These are phyloP conservation scores for Tuber umbilicatum DNA, from an alignment of 495 filamentous ascomycete species.

Conservation along the genomic window DNA sequence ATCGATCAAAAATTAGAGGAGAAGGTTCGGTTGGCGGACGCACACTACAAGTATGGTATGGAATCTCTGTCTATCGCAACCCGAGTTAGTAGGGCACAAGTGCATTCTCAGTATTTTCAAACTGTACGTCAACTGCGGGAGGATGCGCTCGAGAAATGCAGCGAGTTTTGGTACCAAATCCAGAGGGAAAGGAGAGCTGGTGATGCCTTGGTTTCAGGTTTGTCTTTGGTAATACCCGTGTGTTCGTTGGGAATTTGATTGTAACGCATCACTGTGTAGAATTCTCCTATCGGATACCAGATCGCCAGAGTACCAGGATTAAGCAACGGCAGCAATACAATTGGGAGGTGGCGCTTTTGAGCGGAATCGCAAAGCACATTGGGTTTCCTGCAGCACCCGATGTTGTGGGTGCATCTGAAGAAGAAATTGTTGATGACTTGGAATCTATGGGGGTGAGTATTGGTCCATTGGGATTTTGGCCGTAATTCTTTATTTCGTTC, in stretches of 20 bases:
- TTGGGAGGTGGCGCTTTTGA: slow-evolving; percentile 81
- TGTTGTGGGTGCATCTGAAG: slow-evolving; percentile 60
- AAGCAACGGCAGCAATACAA: slow-evolving; percentile 77
- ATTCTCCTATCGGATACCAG: slow-evolving; percentile 58
- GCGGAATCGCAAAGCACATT: slow-evolving; percentile 85
- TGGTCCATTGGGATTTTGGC: slow-evolving; percentile 23
- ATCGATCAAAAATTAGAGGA: slow-evolving; percentile 73
- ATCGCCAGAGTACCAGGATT: slow-evolving; percentile 64
- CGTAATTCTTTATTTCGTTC: slow-evolving; percentile 26
- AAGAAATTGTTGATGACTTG: slow-evolving; percentile 77
- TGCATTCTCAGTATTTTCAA: slow-evolving; percentile 82
- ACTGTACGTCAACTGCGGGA: slow-evolving; percentile 74
- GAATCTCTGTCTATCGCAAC: slow-evolving; percentile 64
- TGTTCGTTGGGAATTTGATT: slow-evolving; percentile 14
- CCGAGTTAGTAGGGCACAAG: slow-evolving; percentile 71
- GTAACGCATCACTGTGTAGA: slow-evolving; percentile 34
- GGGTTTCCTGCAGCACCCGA: slow-evolving; percentile 93
- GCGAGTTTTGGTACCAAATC: slow-evolving; percentile 81
- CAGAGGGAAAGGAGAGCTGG: slow-evolving; percentile 81
- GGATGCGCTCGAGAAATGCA: slow-evolving; percentile 65
- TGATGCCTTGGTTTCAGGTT: slow-evolving; percentile 70
- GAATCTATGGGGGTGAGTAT: slow-evolving; percentile 80
- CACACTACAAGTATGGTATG: slow-evolving; percentile 63
- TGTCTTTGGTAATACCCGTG: slow-evolving; percentile 47
- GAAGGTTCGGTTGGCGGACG: slow-evolving; percentile 66